These are phyloP conservation scores for Croton laevigatus DNA, from an alignment of 441 rosid genomes.

Conservation along the genomic window DNA sequence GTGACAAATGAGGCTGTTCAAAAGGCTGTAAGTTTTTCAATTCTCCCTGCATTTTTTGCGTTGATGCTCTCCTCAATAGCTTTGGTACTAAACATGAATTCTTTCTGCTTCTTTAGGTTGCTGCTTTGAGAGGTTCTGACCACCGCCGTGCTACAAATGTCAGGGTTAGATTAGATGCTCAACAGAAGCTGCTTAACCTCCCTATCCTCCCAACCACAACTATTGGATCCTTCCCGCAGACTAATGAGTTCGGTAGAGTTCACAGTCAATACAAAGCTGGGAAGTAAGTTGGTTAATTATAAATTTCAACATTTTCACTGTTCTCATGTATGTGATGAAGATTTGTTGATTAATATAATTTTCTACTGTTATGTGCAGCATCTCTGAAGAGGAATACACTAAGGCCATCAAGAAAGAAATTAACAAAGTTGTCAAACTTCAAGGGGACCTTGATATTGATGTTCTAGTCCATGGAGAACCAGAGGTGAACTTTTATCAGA, in stretches of 20 bases:
- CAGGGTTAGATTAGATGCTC: conserved; percentile 84
- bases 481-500: conserved; percentile 53
- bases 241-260: conserved; percentile 85
- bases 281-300: conserved; percentile 48
- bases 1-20: conserved; percentile 92
- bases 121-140: conserved; percentile 87
- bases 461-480: conserved; percentile 99
- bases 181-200: conserved; percentile 95
- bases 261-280: conserved; percentile 98
- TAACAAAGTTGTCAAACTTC: conserved; percentile 78
- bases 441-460: conserved; percentile 94
- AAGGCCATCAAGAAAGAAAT: conserved; percentile 89
- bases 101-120: conserved; percentile 56
- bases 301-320: not conserved
- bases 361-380: conserved; percentile 34
- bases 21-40: conserved; percentile 66
- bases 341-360: conserved; percentile 4
- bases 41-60: not conserved
- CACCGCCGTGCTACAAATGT: conserved; percentile 88
- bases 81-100: conserved; percentile 12
- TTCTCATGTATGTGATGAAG: not conserved
- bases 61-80: not conserved
- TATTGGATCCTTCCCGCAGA: conserved; percentile 97
- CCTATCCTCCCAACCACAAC: conserved; percentile 97
- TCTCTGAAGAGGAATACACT: conserved; percentile 78